Percentiles rank a stretch among this genome's conserved stretches.
These are phyloP conservation scores for Hypomyces rosellus DNA, from an alignment of 2,329 filamentous ascomycete genomes.

Conservation along the genomic window DNA sequence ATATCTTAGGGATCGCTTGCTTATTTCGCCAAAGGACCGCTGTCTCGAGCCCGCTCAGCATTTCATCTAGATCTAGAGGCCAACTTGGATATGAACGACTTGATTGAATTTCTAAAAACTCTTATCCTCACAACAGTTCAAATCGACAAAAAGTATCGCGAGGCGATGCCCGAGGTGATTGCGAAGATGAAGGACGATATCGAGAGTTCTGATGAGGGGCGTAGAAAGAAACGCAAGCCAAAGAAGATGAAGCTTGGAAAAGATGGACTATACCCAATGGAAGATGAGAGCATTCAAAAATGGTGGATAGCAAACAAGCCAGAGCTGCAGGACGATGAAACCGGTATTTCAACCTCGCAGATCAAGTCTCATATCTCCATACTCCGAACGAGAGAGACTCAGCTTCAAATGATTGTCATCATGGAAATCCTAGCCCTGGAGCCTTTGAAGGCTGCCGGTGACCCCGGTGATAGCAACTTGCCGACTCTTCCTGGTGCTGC, in stretches of 20 bases:
- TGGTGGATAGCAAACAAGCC: conserved; percentile 65
- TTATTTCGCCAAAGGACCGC: conserved; percentile 76
- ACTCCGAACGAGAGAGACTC: conserved; percentile 68
- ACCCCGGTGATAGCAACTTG: conserved; percentile 39
- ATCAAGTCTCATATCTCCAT: conserved; percentile 58
- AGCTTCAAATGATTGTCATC: conserved; percentile 73
- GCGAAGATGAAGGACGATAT: conserved; percentile 48
- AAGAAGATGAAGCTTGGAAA: conserved; percentile 63
- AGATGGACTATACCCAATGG: conserved; percentile 60
- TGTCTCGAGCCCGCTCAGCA: conserved; percentile 66
- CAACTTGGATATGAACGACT: conserved; percentile 53
- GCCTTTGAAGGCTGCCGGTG: conserved; percentile 37
- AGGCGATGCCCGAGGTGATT: conserved; percentile 59
- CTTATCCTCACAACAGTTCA: conserved; percentile 60
- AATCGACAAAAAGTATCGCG: conserved; percentile 75
- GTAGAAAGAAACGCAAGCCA: conserved; percentile 44
- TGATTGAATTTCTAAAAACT: conserved; percentile 62
- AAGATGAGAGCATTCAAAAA: conserved; percentile 56
- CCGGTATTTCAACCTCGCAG: conserved; percentile 41
- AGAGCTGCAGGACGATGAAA: conserved; percentile 43
- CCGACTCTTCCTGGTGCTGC: conserved; percentile 37
- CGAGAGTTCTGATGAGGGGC: conserved; percentile 47
- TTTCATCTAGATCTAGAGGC: conserved; percentile 59
- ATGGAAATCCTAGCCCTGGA: conserved; percentile 71
- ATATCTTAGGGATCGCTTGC: conserved; percentile 61